Base-by-base conservation (phyloP, 179 eudicot genomes). In the Heliamphora ciliata region DNA sequence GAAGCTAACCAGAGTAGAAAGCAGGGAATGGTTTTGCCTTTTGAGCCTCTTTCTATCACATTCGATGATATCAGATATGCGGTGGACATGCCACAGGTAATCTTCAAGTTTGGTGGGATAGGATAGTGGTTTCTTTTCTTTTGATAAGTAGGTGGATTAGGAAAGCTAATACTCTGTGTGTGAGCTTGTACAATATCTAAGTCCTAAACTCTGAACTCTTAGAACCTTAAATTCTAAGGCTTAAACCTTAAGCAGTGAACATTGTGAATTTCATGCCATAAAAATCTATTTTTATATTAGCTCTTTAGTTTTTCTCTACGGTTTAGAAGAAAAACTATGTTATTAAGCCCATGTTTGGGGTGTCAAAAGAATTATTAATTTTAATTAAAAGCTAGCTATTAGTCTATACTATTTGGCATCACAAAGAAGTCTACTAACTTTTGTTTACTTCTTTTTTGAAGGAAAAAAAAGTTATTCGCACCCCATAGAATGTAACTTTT, bases 11-110 rank as follows among this genome's bases (percentile, higher is more conserved):
- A 78, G 58, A 85, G 11, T 7, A 84, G 72, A 72, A 89, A 84
- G 48, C 79, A 77, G 56, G 91, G 91, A 66, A 87, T 89, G 91
- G 79, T 89, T 80, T 88, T 89, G 51, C 91, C 91, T 11, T 89
- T 89, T 64, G 86, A 87, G 70, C 91, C 85, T 14, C 88, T 81
- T 79, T 86, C 84, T 67, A 86, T 89, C 56, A 86, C 88, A 0
- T 87, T 89, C 44, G 88, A 89, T 44, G 86, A 89, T 17, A 66
- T 88, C 58, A 66, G 66, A n/a, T 88, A 88, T 79, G 79, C 87
- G 1, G 88, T 88, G 11, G 90, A 88, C 78, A 88, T 88, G 90
- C 89, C 90, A 76, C 85, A 83, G 87, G 90, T 87, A 80, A 47
- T 21, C 1, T 61, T 17, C 18, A 61, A 46, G 0, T 14, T 61